A percentile compares a stretch with the other conserved stretches of the same genome.
These are phyloP conservation scores for Vitis riparia DNA, from an alignment of 164 flowering plant genomes.

Conservation along the genomic window DNA sequence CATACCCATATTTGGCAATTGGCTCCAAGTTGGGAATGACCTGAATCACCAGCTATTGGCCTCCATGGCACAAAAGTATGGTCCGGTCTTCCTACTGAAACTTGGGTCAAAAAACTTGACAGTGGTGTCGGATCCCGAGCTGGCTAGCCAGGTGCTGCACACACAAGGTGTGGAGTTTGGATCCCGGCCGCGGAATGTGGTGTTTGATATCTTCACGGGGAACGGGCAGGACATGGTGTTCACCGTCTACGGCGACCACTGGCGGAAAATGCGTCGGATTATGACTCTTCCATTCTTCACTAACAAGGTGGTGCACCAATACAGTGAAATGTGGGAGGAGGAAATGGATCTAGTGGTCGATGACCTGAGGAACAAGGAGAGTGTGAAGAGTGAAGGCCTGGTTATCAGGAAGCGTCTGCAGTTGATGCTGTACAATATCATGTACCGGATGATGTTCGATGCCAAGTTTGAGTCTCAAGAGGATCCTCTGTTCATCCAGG, in stretches of 20 bases:
- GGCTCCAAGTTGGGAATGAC: conserved; percentile 83
- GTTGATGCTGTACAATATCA: conserved; percentile 67
- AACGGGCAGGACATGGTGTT: conserved; percentile 83
- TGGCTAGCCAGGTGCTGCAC: conserved; percentile 60
- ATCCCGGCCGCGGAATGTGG: conserved; percentile 66
- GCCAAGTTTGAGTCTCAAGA: conserved; percentile 50
- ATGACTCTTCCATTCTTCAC: conserved; percentile 80
- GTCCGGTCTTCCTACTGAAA: conserved; percentile 51
- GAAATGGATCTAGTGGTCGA: conserved; percentile 51
- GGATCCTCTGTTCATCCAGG: conserved; percentile 55
- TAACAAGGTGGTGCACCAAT: conserved; percentile 64
- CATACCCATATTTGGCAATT: conserved; percentile 66
- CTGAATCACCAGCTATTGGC: conserved; percentile 60
- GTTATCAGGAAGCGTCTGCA: conserved; percentile 61
- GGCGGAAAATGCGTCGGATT: conserved; percentile 74
- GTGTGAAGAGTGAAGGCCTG: conserved; percentile 31
- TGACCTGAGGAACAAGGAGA: conserved; percentile 31
- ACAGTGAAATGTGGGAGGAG: conserved; percentile 57
- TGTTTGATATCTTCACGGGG: conserved; percentile 78
- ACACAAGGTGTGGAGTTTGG: conserved; percentile 75
- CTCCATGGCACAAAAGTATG: conserved; percentile 39
- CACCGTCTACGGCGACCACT: conserved; percentile 74
- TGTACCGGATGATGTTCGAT: conserved; percentile 78
- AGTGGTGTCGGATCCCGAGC: conserved; percentile 59
- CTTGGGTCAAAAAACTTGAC: conserved; percentile 56